phyloP scores from a whole-genome alignment of 257 asterid genomes.

The Ligustrum vulgare region DNA sequence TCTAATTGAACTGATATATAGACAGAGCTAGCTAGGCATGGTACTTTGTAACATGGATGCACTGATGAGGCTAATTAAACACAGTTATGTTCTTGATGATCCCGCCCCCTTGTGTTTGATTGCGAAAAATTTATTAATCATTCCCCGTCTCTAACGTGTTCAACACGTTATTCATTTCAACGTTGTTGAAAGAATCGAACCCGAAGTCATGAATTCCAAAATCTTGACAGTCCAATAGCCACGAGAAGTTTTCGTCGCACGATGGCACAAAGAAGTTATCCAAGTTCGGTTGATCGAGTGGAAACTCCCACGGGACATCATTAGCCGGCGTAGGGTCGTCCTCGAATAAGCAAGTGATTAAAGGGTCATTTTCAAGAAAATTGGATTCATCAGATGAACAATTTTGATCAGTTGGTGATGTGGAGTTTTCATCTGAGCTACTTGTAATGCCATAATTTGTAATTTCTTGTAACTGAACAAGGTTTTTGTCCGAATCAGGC shows the following conservation, averaged over 20 bases:
- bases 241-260: slow-evolving; percentile 55
- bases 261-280: slow-evolving; percentile 12
- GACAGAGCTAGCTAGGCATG: not conserved
- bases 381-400: slow-evolving; percentile 19
- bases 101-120: not conserved
- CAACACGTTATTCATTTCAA: slow-evolving; percentile 37
- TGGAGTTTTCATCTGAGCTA: slow-evolving; percentile 34
- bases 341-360: slow-evolving; percentile 48
- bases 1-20: not conserved
- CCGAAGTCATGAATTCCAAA: slow-evolving; percentile 83
- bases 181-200: slow-evolving; percentile 33
- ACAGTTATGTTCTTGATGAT: not conserved
- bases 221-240: slow-evolving; percentile 76
- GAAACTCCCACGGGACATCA: slow-evolving; percentile 47
- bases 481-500: slow-evolving; percentile 22
- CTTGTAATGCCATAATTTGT: not conserved
- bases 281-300: slow-evolving; percentile 19
- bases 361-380: slow-evolving; percentile 44
- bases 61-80: not conserved
- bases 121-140: not conserved
- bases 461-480: slow-evolving; percentile 12
- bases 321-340: slow-evolving; percentile 32
- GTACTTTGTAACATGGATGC: not conserved
- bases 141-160: slow-evolving; percentile 29
- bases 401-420: slow-evolving; percentile 43